These are phyloP conservation scores for Vinca major DNA, from an alignment of 305 asterid species.

Conservation along the genomic window DNA sequence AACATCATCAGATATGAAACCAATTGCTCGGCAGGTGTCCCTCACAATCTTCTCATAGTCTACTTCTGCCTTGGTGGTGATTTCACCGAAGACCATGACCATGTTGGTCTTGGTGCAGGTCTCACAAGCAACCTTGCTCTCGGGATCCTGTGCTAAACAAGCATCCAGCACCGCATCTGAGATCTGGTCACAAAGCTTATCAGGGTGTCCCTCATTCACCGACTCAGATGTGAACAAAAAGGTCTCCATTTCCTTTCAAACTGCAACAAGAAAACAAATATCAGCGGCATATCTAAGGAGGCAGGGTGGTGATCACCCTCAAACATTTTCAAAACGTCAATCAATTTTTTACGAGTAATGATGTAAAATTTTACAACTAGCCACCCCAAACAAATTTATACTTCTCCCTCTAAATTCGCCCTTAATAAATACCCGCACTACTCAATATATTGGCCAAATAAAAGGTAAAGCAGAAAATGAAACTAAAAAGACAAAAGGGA, in stretches of 20 bases:
- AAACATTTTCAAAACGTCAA: too few species aligned
- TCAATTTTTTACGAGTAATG: too few species aligned
- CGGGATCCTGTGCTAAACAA: slow-evolving; percentile 47
- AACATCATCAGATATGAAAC: slow-evolving; percentile 38
- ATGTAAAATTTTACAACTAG: too few species aligned
- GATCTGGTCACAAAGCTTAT: slow-evolving; percentile 48
- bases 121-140: slow-evolving; percentile 49
- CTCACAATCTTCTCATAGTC: slow-evolving; percentile 48
- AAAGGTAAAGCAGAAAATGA: neutral
- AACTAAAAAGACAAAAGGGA: neutral
- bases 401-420: too few species aligned
- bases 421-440: too few species aligned
- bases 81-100: slow-evolving; percentile 53
- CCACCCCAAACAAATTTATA: too few species aligned
- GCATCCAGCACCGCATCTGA: slow-evolving; percentile 48
- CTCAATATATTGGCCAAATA: neutral
- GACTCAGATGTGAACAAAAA: slow-evolving; percentile 48
- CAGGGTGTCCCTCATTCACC: slow-evolving; percentile 51
- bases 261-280: neutral
- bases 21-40: slow-evolving; percentile 40
- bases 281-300: too few species aligned
- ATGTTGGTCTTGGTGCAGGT: slow-evolving; percentile 47
- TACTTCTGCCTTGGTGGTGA: slow-evolving; percentile 41
- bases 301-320: too few species aligned
- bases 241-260: slow-evolving; percentile 31